Evolutionary conservation across 345 rosid genomes (phyloP).

Genomic region (Ceriops zippeliana): DNA sequence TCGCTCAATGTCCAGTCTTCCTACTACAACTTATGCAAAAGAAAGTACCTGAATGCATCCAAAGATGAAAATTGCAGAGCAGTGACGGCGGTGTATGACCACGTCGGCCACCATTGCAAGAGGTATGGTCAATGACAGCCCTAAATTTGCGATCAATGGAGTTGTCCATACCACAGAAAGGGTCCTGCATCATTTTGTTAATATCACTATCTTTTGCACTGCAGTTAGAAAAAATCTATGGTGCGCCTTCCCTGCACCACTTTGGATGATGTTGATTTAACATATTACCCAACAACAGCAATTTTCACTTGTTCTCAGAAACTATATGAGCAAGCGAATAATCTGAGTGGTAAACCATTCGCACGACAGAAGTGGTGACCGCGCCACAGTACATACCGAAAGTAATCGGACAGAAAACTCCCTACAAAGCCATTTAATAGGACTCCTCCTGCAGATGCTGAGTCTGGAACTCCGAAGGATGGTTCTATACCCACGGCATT

Average conservation of each 20-base stretch:
- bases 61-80: conserved; percentile 59
- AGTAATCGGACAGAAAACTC: conserved; percentile 55
- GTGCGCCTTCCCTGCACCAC: neutral
- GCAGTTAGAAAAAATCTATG: neutral
- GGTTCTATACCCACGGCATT: conserved; percentile 52
- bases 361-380: neutral
- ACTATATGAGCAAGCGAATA: neutral
- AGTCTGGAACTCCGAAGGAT: conserved; percentile 48
- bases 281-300: too few relatives aligned
- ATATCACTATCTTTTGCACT: neutral
- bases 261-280: too few relatives aligned
- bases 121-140: conserved; percentile 82
- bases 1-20: too few relatives aligned
- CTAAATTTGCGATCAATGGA: conserved; percentile 71
- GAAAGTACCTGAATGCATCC: conserved; percentile 65
- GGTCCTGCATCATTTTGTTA: conserved; percentile 50
- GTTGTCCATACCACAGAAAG: conserved; percentile 85
- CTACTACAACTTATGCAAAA: neutral
- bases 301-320: neutral
- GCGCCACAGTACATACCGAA: conserved; percentile 37
- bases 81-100: conserved; percentile 66
- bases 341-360: neutral
- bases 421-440: conserved; percentile 50
- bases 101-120: conserved; percentile 86
- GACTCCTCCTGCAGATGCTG: conserved; percentile 34